Percentiles rank a stretch among this genome's conserved stretches.
Evolutionary conservation across 108 stramenopile genomes (phyloP).

Genomic region (Nitzschia putrida): DNA sequence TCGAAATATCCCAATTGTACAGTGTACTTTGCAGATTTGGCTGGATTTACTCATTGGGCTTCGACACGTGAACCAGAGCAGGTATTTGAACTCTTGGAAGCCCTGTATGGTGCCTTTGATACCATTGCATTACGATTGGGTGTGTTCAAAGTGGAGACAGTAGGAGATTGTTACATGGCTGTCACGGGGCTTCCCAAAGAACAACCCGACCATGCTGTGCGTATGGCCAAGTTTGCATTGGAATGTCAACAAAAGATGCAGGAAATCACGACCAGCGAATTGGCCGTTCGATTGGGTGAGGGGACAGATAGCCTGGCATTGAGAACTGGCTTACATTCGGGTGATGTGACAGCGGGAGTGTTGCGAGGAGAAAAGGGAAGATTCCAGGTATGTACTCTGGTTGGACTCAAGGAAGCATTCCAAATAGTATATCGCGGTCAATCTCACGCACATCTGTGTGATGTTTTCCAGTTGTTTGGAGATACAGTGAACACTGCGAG

Average conservation of each 20-base stretch:
- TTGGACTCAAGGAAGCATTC: no score
- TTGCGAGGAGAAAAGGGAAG: constrained; percentile 7
- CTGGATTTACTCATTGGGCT: constrained; percentile 23
- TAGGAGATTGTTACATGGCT: constrained; percentile 19
- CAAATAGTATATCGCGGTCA: no score
- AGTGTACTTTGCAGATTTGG: constrained; percentile 24
- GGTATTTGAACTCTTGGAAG: constrained; percentile 19
- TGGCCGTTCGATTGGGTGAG: constrained; percentile 26
- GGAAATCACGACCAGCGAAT: not conserved
- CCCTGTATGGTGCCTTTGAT: constrained; percentile 6
- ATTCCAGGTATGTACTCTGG: not conserved
- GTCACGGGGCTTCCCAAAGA: constrained; percentile 6
- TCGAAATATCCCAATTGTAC: constrained; percentile 7
- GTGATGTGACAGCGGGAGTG: constrained; percentile 15
- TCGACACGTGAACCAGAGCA: constrained; percentile 11
- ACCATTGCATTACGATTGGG: not conserved
- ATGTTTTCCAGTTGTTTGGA: not conserved
- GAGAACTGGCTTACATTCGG: constrained; percentile 19
- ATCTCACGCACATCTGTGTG: no score
- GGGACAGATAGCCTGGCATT: constrained; percentile 42
- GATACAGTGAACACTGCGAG: constrained; percentile 19
- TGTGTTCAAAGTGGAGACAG: constrained; percentile 14
- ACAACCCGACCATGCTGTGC: constrained; percentile 19
- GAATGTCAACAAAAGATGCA: constrained; percentile 24
- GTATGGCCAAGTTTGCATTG: constrained; percentile 15